Evolutionary conservation across 2,329 filamentous ascomycete genomes (phyloP).

Genomic region (Lachnellula occidentalis): DNA sequence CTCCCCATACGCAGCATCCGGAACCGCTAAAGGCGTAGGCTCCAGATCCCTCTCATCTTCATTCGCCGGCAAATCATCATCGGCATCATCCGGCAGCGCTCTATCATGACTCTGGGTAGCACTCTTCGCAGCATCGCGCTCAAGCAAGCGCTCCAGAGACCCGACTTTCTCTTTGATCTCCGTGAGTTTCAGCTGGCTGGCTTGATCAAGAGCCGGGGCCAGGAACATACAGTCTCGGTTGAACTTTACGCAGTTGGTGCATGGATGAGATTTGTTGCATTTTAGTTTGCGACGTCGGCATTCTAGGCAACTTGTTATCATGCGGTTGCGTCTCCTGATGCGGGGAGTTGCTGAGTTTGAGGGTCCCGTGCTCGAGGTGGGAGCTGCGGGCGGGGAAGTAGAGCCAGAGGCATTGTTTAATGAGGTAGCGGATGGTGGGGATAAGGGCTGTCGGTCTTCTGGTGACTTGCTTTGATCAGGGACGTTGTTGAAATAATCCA

Average conservation of each 20-base stretch:
- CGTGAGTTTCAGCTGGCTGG: constrained; percentile 62
- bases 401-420: constrained; percentile 2
- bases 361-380: background rate
- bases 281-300: constrained; percentile 72
- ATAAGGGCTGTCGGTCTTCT: background rate
- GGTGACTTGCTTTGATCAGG: background rate
- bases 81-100: constrained; percentile 41
- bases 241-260: constrained; percentile 41
- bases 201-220: constrained; percentile 51
- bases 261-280: constrained; percentile 70
- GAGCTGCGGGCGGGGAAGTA: constrained; percentile 5
- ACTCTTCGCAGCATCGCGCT: constrained; percentile 59
- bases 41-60: constrained; percentile 60
- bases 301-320: constrained; percentile 65
- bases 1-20: constrained; percentile 64
- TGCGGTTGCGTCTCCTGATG: constrained; percentile 48
- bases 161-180: constrained; percentile 78
- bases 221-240: constrained; percentile 41
- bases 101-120: constrained; percentile 11
- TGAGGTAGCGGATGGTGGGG: background rate
- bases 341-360: constrained; percentile 16
- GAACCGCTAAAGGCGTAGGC: constrained; percentile 54
- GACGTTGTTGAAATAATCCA: constrained; percentile 17
- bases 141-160: constrained; percentile 62
- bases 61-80: constrained; percentile 38